Conservation (phyloP, 2,329 filamentous ascomycete genomes). For the Scedosporium boydii region DNA sequence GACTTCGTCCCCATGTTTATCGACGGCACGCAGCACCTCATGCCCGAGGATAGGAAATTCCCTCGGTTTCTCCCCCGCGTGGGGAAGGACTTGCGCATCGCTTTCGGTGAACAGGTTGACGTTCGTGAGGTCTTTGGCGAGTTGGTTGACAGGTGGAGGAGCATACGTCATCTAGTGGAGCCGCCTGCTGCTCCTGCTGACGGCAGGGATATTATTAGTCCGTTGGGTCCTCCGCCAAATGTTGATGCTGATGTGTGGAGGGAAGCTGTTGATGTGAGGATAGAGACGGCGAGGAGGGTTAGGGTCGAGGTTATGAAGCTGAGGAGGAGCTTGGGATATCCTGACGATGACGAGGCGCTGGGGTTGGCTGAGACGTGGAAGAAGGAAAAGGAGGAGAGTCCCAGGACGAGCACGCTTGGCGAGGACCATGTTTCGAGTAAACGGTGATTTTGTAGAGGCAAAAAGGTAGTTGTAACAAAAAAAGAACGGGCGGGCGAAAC, state of each 20-base stretch:
- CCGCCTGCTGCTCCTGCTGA: constrained; percentile 14
- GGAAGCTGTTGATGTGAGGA: constrained; percentile 64
- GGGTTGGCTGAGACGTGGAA: constrained; percentile 76
- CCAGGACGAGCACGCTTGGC: constrained; percentile 18
- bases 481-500: background rate
- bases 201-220: background rate
- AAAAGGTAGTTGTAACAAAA: background rate
- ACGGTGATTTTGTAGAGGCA: background rate
- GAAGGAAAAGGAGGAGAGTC: constrained; percentile 22
- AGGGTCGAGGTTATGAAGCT: constrained; percentile 74
- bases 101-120: constrained; percentile 72
- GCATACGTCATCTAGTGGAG: constrained; percentile 25
- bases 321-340: constrained; percentile 59
- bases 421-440: constrained; percentile 4
- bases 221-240: constrained; percentile 10
- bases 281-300: constrained; percentile 71
- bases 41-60: constrained; percentile 73
- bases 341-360: constrained; percentile 70
- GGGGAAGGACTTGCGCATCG: constrained; percentile 60
- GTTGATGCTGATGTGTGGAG: constrained; percentile 56
- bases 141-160: constrained; percentile 59
- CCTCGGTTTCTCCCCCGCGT: constrained; percentile 73
- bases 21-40: constrained; percentile 77
- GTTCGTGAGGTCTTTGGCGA: constrained; percentile 68
- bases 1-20: constrained; percentile 92